Conservation (phyloP, 2,329 filamentous ascomycete genomes). For the Fusarium keratoplasticum region DNA sequence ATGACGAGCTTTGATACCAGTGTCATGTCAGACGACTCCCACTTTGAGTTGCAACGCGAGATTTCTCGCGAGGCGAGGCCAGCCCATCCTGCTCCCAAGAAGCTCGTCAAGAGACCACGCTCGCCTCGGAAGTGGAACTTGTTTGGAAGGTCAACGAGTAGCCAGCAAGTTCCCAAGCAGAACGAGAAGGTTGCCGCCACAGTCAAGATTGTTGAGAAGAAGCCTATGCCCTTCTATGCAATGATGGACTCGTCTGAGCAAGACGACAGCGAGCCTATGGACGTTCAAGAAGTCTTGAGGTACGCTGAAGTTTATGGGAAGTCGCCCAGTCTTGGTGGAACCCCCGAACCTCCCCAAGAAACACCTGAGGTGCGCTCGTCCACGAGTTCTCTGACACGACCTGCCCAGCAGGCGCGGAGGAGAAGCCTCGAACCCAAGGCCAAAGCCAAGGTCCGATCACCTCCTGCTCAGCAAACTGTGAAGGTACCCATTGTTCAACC, state of each 20-base stretch:
- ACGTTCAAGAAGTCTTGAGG: slow-evolving; percentile 60
- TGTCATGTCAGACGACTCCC: slow-evolving; percentile 68
- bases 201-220: slow-evolving; percentile 61
- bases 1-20: slow-evolving; percentile 69
- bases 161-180: slow-evolving; percentile 54
- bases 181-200: slow-evolving; percentile 59
- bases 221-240: slow-evolving; percentile 69
- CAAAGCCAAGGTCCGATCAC: slow-evolving; percentile 18
- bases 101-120: slow-evolving; percentile 65
- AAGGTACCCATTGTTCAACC: slow-evolving; percentile 12
- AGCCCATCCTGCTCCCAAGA: slow-evolving; percentile 57
- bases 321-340: slow-evolving; percentile 28
- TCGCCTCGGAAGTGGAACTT: slow-evolving; percentile 73
- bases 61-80: slow-evolving; percentile 45
- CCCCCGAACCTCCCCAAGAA: slow-evolving; percentile 26
- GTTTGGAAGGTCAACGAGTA: slow-evolving; percentile 66
- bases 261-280: slow-evolving; percentile 58
- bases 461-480: slow-evolving; percentile 13
- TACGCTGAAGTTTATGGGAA: slow-evolving; percentile 57
- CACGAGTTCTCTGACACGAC: slow-evolving; percentile 16
- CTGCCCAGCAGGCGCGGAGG: slow-evolving; percentile 5
- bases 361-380: slow-evolving; percentile 30
- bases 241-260: slow-evolving; percentile 71
- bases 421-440: slow-evolving; percentile 1
- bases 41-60: slow-evolving; percentile 55